Base-by-base conservation (phyloP, 2,329 filamentous ascomycete species). In the Parastagonospora nodorum region DNA sequence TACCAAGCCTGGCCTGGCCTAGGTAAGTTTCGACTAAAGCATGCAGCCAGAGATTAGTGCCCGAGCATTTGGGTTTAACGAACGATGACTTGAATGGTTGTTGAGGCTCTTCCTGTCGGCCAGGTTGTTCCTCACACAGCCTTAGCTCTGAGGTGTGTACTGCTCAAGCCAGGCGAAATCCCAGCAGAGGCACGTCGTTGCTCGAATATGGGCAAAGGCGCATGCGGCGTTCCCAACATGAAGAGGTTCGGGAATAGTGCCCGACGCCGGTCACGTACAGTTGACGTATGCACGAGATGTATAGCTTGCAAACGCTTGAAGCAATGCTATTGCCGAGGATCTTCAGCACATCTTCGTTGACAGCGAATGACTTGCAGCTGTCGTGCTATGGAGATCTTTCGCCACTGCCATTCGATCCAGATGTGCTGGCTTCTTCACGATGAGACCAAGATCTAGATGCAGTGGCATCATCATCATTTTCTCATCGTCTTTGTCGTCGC, bases 81-180 rank as follows among this genome's bases (percentile, higher is more conserved):
- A 36, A 48, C 33, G 15, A 56, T 51, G 45, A 48, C 48, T 37
- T 43, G 43, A 32, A 38, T 42, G 24, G 31, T 49, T 57, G 49
- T 58, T 56, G 58, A 58, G 58, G 41, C 50, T 57, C 47, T 46
- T 48, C 24, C 36, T 36, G 41, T 27, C 36, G 47, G 43, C 41
- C 45, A 51, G 47, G 50, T 40, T 42, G 45, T 42, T 45, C 42
- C 45, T 44, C 28, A 43, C 45, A 53, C 35, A 42, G 49, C 49
- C 54, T 53, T 38, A 51, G 41, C 33, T 32, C 19, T 50, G 46
- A 44, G 40, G 31, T 46, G 33, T 46, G 43, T 38, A 24, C 19
- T 24, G 19, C 19, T 5, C 19, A 35, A 46, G 42, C 30, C 10
- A 24, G 30, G 15, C 36, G 12, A 16, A 9, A 37, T 40, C 19